Evolutionary conservation across 441 rosid species (phyloP), one percentile per base, ranked within the genome.

Genomic region (Aleurites moluccanus): DNA sequence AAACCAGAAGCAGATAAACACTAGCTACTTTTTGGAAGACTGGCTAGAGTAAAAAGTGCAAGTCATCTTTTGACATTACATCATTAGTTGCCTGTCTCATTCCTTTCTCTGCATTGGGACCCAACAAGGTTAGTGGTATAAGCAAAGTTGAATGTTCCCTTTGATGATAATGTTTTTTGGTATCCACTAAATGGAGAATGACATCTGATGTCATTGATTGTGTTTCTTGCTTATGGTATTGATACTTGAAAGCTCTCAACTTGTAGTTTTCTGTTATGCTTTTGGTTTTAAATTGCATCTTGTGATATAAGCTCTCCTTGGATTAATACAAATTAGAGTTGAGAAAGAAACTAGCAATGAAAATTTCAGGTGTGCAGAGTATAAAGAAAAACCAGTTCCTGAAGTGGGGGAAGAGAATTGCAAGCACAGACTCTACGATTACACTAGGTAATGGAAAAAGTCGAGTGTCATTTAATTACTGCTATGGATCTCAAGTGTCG

Each of bases 341-440:
- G 28, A 71, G 49, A 23, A 50, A 65, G 78, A 35, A 75, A 40
- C 13, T 42, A 53, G 66, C 65, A 35, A 71, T 81, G 81, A 78
- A 79, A 25, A 49, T 49, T 64, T 33, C 80, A 69, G 68, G 74
- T 21, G 72, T 53, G 61, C 85, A 80, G 40, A 78, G 75, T 50
- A 47, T 76, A 71, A 86, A 82, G 88, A 86, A 85, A 77, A 76
- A 77, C 61, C 85, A 80, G 79, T 80, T 86, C 72, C 67, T 69
- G 25, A 81, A 67, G 73, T 76, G 83, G 87, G 87, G 88, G 63
- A 86, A 83, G 76, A 79, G 85, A 77, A 80, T 73, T 15, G 73
- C 74, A 20, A 86, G 47, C 78, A 68, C 78, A 3, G 77, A 74
- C 6, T 35, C 77, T 74, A 80, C 75, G 20, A 77, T 73, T n/a